A percentile compares a stretch with the other conserved stretches of the same genome.
Evolutionary conservation across 306 rosid species (phyloP).

Genomic region (Acacia confusa): DNA sequence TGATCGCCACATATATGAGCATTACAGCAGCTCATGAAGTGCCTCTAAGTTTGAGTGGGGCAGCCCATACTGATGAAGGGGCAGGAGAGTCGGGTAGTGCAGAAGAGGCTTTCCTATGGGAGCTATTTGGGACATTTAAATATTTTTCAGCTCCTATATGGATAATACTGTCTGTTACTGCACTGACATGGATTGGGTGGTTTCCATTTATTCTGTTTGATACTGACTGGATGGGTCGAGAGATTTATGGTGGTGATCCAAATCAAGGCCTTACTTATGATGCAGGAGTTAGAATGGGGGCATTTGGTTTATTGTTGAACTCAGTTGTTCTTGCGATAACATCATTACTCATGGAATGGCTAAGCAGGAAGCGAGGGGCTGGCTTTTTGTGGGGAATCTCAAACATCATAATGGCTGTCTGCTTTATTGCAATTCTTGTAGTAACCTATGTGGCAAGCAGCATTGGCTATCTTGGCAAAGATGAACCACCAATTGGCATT

Average conservation of each 20-base stretch:
- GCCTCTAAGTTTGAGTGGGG: conserved; percentile 53
- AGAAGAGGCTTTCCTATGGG: conserved; percentile 91
- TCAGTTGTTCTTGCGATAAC: conserved; percentile 93
- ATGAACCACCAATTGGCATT: conserved; percentile 70
- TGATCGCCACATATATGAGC: conserved; percentile 67
- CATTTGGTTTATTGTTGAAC: conserved; percentile 83
- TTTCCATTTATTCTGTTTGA: conserved; percentile 92
- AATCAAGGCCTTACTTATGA: conserved; percentile 72
- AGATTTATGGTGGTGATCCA: conserved; percentile 95
- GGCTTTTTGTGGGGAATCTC: conserved; percentile 95
- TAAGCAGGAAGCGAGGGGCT: conserved; percentile 87
- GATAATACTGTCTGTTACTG: conserved; percentile 77
- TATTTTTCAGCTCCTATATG: conserved; percentile 73
- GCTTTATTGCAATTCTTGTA: conserved; percentile 73
- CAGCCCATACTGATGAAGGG: conserved; percentile 50
- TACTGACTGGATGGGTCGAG: conserved; percentile 99
- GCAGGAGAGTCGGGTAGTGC: conserved; percentile 54
- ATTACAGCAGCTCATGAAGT: conserved; percentile 68
- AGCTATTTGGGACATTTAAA: conserved; percentile 83
- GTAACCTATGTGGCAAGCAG: conserved; percentile 69
- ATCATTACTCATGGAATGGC: conserved; percentile 85
- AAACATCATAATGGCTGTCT: conserved; percentile 71
- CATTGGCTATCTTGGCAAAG: conserved; percentile 49
- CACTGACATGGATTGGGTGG: conserved; percentile 95
- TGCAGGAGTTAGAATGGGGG: conserved; percentile 90